phyloP scores from a whole-genome alignment of 2,329 filamentous ascomycete genomes.

The Fusarium aywerte region DNA sequence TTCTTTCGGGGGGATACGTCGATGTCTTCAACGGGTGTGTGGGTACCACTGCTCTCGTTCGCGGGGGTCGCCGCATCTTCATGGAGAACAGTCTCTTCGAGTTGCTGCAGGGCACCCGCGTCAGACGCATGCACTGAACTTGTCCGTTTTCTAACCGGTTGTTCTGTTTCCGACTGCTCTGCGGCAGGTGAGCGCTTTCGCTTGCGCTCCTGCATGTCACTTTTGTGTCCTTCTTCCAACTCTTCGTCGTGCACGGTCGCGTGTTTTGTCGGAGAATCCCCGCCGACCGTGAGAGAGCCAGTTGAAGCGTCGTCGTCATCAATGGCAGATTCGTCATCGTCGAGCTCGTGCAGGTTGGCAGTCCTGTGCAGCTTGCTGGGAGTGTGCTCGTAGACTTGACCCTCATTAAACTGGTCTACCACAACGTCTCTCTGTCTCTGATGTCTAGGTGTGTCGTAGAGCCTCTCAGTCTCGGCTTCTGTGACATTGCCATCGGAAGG shows the following conservation, averaged over 20 bases:
- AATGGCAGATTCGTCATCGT: constrained; percentile 55
- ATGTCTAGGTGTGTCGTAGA: constrained; percentile 86
- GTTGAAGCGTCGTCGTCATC: constrained; percentile 55
- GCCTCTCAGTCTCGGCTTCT: constrained; percentile 92
- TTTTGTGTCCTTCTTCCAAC: constrained; percentile 48
- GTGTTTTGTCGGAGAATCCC: constrained; percentile 52
- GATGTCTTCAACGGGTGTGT: constrained; percentile 61
- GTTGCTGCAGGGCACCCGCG: constrained; percentile 46
- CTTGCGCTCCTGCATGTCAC: constrained; percentile 57
- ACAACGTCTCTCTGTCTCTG: constrained; percentile 71
- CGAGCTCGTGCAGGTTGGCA: constrained; percentile 50
- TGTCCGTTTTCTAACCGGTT: constrained; percentile 65
- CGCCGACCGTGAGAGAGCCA: constrained; percentile 54
- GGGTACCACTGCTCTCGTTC: constrained; percentile 53
- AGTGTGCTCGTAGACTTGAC: constrained; percentile 69
- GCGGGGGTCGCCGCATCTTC: constrained; percentile 53
- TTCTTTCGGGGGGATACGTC: constrained; percentile 46
- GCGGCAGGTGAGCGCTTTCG: constrained; percentile 61
- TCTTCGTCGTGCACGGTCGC: constrained; percentile 44
- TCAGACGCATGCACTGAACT: constrained; percentile 58
- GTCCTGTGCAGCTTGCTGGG: constrained; percentile 79
- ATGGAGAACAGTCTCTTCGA: constrained; percentile 48
- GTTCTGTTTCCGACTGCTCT: constrained; percentile 59
- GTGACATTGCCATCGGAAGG: constrained; percentile 68
- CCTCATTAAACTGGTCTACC: constrained; percentile 65